Evolutionary conservation across 2,329 filamentous ascomycete genomes (phyloP), one percentile per base, ranked within the genome.

Genomic region (Blumeria graminis): DNA sequence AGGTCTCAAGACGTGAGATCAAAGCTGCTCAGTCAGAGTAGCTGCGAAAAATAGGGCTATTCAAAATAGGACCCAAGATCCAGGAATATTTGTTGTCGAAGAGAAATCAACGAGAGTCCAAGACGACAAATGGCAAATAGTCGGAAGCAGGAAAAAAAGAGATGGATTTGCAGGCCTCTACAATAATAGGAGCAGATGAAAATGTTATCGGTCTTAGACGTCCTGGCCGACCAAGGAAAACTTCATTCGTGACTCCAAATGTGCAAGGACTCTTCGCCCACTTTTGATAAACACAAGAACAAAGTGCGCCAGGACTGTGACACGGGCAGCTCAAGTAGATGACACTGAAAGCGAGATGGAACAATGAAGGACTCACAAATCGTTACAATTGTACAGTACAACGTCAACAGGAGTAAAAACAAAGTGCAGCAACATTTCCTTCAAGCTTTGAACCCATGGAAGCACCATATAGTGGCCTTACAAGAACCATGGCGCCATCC

Each of bases 371-470:
- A 16, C 16, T 43, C 52, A 8, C 1, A 28, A 2, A 43, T 6
- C 3, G 10, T 43, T 6, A 33, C 32, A 18, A 55, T 56, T 14
- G 28, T 22, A 48, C 41, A 48, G 43, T 50, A 48, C 18, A 56
- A 48, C 41, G 41, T 50, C 14, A 48, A 50, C 16, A 48, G 14
- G 13, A 48, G 55, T 16, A 48, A 50, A 38, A 36, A 48, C 18
- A 48, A 14, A 56, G 43, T 56, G 3, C 41, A 55, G 33, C 53
- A 43, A 2, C 53, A 55, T 10, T 45, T 55, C 53, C 36, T 45
- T 2, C 53, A 55, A 6, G 18, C 9, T 1, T 16, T 55, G n/a
- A 28, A 55, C n/a, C 36, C 16, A 45, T 9, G 7, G 16, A 55
- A 55, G 18, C 53, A 55, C 13, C 38, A 55, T 6, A 7, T 55